Evolutionary conservation across 768 basidiomycete genomes (phyloP).

Genomic region (Hypholoma sublateritium): DNA sequence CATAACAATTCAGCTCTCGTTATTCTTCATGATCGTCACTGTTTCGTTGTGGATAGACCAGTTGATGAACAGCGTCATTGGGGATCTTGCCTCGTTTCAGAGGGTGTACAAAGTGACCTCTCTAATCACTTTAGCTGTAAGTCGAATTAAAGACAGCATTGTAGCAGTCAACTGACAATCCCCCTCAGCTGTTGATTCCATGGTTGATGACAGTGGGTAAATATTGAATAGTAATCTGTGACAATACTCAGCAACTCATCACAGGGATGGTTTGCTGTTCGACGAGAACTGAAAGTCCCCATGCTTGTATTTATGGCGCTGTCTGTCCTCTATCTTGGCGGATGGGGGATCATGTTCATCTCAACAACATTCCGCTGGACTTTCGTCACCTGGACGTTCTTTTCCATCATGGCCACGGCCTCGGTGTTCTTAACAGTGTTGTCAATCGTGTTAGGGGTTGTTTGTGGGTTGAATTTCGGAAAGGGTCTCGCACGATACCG

Average conservation of each 20-base stretch:
- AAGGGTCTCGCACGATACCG: slow-evolving; percentile 69
- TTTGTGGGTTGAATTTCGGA: slow-evolving; percentile 75
- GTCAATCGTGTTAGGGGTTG: slow-evolving; percentile 59
- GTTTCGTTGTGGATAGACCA: slow-evolving; percentile 80
- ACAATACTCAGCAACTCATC: slow-evolving; percentile 5
- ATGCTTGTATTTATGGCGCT: slow-evolving; percentile 66
- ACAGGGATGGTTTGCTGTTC: slow-evolving; percentile 77
- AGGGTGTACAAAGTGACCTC: slow-evolving; percentile 55
- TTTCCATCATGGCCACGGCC: slow-evolving; percentile 57
- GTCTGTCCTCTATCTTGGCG: slow-evolving; percentile 60
- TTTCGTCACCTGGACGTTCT: slow-evolving; percentile 73
- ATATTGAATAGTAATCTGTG: neutral
- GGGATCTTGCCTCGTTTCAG: slow-evolving; percentile 43
- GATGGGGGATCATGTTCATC: slow-evolving; percentile 74
- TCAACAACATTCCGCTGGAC: slow-evolving; percentile 76
- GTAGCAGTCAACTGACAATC: neutral
- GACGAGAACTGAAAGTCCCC: slow-evolving; percentile 57
- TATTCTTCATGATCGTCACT: slow-evolving; percentile 75
- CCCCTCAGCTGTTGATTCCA: slow-evolving; percentile 55
- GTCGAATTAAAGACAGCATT: slow-evolving; percentile 24
- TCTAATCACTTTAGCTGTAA: slow-evolving; percentile 58
- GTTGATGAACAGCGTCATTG: slow-evolving; percentile 65
- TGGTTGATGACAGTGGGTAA: slow-evolving; percentile 62
- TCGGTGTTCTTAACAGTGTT: slow-evolving; percentile 58
- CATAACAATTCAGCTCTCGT: slow-evolving; percentile 69